Conservation (phyloP, 805 yeast species). For the Candida chilensis region DNA sequence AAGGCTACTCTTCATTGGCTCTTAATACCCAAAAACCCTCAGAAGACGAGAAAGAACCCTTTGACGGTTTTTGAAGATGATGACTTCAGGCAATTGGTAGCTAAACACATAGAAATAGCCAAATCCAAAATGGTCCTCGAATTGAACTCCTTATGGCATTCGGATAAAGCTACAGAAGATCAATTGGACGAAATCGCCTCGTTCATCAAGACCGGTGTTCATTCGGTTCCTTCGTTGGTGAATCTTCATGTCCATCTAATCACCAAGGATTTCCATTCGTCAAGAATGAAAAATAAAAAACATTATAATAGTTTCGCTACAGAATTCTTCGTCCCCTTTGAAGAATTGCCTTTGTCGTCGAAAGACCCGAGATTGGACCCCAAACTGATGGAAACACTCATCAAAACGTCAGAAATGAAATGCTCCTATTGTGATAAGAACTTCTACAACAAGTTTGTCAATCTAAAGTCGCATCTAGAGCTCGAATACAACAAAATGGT, state of each 20-base stretch:
- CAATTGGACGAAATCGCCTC: constrained; percentile 12
- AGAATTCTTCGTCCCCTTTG: constrained; percentile 50
- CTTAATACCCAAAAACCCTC: constrained; percentile 42
- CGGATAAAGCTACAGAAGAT: constrained; percentile 9
- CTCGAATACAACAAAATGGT: no score
- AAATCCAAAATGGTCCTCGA: no score
- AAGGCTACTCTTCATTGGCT: constrained; percentile 55
- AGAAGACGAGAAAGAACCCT: constrained; percentile 40
- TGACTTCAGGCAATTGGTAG: constrained; percentile 15
- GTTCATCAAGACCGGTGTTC: constrained; percentile 51
- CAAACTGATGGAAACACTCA: constrained; percentile 25
- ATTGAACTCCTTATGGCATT: no score
- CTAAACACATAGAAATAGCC: constrained; percentile 25
- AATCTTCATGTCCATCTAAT: constrained; percentile 71
- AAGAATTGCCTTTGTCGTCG: constrained; percentile 31
- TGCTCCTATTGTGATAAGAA: constrained; percentile 32
- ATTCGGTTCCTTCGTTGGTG: constrained; percentile 58
- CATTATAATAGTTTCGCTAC: constrained; percentile 72
- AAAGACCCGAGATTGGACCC: constrained; percentile 30
- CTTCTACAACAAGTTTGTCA: constrained; percentile 30
- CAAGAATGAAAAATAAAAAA: constrained; percentile 43
- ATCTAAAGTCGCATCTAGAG: constrained; percentile 31
- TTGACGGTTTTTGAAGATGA: constrained; percentile 31
- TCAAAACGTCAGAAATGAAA: constrained; percentile 20
- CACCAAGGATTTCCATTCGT: constrained; percentile 52